These are phyloP conservation scores for Starmera quercuum DNA, from an alignment of 805 yeast species.

Conservation along the genomic window DNA sequence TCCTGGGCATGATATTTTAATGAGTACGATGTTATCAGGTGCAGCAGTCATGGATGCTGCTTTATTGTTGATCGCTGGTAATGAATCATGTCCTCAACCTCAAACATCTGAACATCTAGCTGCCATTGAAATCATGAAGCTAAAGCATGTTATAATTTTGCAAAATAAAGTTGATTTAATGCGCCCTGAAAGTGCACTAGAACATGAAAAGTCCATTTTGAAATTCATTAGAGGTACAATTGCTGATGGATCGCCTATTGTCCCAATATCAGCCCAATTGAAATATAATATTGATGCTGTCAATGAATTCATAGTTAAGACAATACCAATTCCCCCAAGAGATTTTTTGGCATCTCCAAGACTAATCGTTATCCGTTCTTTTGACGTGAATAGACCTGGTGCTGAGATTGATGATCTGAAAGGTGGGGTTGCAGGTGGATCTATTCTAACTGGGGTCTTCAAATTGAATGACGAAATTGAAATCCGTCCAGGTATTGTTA, in stretches of 20 bases:
- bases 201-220: slow-evolving; percentile 88
- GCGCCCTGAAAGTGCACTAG: slow-evolving; percentile 95
- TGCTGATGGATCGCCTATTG: slow-evolving; percentile 98
- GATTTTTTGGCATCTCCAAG: slow-evolving; percentile 93
- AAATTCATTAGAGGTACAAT: slow-evolving; percentile 95
- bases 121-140: slow-evolving; percentile 98
- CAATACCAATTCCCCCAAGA: slow-evolving; percentile 93
- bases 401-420: slow-evolving; percentile 92
- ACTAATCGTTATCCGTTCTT: slow-evolving; percentile 94
- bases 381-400: slow-evolving; percentile 99
- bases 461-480: slow-evolving; percentile 97
- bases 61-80: slow-evolving; percentile 89
- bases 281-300: slow-evolving; percentile 98
- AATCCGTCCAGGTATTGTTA: slow-evolving; percentile 98
- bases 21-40: slow-evolving; percentile 99
- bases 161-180: slow-evolving; percentile 98
- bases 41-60: slow-evolving; percentile 99
- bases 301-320: slow-evolving; percentile 89
- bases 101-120: slow-evolving; percentile 99
- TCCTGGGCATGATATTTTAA: slow-evolving; percentile 99
- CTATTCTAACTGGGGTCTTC: slow-evolving; percentile 94
- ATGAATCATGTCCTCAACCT: slow-evolving; percentile 99
- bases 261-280: slow-evolving; percentile 97
- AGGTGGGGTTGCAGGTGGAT: slow-evolving; percentile 99
- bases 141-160: slow-evolving; percentile 90